Evolutionary conservation across 441 rosid species (phyloP).

Genomic region (Adansonia grandidieri): DNA sequence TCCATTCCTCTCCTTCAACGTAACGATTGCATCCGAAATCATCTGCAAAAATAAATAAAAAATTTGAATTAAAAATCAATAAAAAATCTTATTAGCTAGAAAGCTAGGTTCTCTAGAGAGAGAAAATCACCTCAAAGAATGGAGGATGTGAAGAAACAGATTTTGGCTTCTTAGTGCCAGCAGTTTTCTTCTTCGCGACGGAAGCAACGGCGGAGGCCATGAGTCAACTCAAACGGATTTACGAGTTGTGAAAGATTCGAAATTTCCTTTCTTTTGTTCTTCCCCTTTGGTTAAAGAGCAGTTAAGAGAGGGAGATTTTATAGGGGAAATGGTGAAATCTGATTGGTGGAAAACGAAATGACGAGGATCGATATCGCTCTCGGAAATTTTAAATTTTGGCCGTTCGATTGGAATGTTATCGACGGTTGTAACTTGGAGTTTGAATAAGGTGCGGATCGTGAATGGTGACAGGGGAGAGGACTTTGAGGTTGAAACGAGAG

Average conservation of each 20-base stretch:
- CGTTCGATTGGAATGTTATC: constrained; percentile 16
- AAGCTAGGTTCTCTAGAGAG: neutral
- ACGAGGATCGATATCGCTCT: constrained; percentile 11
- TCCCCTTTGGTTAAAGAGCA: neutral
- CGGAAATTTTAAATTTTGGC: constrained; percentile 18
- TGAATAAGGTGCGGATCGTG: constrained; percentile 10
- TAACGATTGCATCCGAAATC: constrained; percentile 56
- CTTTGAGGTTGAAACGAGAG: neutral
- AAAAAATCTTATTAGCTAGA: neutral
- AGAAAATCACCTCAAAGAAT: constrained; percentile 6
- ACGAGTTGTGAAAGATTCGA: neutral
- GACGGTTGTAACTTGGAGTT: constrained; percentile 9
- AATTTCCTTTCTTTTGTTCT: fast-evolving
- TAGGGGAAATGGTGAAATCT: constrained; percentile 11
- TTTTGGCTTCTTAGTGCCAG: constrained; percentile 20
- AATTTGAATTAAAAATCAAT: neutral
- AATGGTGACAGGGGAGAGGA: neutral
- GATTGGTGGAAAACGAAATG: constrained; percentile 25
- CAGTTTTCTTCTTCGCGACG: constrained; percentile 23
- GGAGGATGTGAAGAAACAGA: constrained; percentile 20
- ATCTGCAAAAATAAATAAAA: neutral
- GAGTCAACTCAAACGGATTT: neutral
- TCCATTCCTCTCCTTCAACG: constrained; percentile 66
- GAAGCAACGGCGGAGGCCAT: constrained; percentile 28
- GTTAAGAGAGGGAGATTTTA: neutral